Evolutionary conservation across 192 early-diverging fungal species (phyloP).

Genomic region (Helicostylum pulchrum): DNA sequence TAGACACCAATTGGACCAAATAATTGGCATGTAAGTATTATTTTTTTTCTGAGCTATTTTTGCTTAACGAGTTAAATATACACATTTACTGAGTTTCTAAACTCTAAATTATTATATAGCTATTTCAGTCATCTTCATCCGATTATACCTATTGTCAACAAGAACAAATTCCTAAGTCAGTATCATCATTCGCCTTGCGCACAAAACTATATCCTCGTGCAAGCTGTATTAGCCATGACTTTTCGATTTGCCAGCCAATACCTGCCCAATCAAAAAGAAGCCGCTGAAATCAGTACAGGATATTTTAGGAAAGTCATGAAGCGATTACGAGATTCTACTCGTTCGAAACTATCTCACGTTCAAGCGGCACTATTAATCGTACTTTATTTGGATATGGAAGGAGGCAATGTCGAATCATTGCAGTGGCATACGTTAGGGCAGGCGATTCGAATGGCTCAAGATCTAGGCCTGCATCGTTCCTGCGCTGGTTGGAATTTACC

Average conservation of each 20-base stretch:
- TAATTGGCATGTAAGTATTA: constrained; percentile 6
- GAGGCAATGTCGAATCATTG: constrained; percentile 21
- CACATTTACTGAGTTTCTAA: too few relatives aligned
- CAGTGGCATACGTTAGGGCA: constrained; percentile 40
- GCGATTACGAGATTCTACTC: constrained; percentile 12
- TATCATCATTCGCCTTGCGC: not conserved
- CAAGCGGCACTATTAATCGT: constrained; percentile 27
- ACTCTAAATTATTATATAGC: not conserved
- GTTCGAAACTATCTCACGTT: constrained; percentile 18
- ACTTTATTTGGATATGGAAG: constrained; percentile 31
- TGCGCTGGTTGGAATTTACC: constrained; percentile 49
- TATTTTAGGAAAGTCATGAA: constrained; percentile 29
- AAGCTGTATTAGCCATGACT: constrained; percentile 16
- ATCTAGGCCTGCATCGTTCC: constrained; percentile 55
- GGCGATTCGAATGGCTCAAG: constrained; percentile 56
- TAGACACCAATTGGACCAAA: constrained; percentile 7
- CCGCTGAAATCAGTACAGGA: not conserved
- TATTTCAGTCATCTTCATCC: constrained; percentile 31
- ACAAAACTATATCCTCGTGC: too few relatives aligned
- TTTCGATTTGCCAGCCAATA: constrained; percentile 19
- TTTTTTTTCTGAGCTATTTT: not conserved
- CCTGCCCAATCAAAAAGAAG: not conserved
- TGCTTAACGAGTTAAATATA: not conserved
- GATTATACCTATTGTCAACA: constrained; percentile 30
- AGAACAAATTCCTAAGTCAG: constrained; percentile 19